phyloP scores from a whole-genome alignment of 441 rosid species.

The Viola pubescens region DNA sequence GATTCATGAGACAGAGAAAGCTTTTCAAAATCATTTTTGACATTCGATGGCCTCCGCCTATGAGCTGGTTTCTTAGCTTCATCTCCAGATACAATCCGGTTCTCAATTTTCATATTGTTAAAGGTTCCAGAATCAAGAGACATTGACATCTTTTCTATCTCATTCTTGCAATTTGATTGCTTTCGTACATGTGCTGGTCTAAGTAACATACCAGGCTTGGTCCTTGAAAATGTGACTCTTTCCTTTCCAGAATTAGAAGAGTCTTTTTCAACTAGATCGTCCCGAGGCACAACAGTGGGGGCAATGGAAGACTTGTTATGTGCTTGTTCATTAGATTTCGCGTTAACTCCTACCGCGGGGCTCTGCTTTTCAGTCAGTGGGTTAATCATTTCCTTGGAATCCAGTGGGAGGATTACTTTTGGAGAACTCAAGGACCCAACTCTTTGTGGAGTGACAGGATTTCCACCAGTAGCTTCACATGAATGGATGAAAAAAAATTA shows the following conservation, averaged over 20 bases:
- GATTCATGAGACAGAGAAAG: too few relatives aligned
- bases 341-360: slow-evolving; percentile 18
- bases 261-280: slow-evolving; percentile 42
- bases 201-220: slow-evolving; percentile 81
- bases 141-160: slow-evolving; percentile 36
- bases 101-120: slow-evolving; percentile 20
- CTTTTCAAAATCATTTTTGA: too few relatives aligned
- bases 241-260: slow-evolving; percentile 40
- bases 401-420: slow-evolving; percentile 28
- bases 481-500: slow-evolving; percentile 24
- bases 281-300: slow-evolving; percentile 35
- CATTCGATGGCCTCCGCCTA: too few relatives aligned
- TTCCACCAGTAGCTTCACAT: slow-evolving; percentile 58
- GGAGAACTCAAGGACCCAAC: slow-evolving; percentile 37
- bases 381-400: slow-evolving; percentile 28
- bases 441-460: slow-evolving; percentile 37
- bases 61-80: too few relatives aligned
- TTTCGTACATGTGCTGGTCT: slow-evolving; percentile 74
- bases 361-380: slow-evolving; percentile 30
- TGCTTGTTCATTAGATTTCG: slow-evolving; percentile 38
- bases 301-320: slow-evolving; percentile 27
- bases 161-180: slow-evolving; percentile 49
- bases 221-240: slow-evolving; percentile 59
- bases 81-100: not conserved
- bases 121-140: slow-evolving; percentile 35